These are phyloP conservation scores for Sporothrix protearum DNA, from an alignment of 2,329 filamentous ascomycete genomes.

Conservation along the genomic window DNA sequence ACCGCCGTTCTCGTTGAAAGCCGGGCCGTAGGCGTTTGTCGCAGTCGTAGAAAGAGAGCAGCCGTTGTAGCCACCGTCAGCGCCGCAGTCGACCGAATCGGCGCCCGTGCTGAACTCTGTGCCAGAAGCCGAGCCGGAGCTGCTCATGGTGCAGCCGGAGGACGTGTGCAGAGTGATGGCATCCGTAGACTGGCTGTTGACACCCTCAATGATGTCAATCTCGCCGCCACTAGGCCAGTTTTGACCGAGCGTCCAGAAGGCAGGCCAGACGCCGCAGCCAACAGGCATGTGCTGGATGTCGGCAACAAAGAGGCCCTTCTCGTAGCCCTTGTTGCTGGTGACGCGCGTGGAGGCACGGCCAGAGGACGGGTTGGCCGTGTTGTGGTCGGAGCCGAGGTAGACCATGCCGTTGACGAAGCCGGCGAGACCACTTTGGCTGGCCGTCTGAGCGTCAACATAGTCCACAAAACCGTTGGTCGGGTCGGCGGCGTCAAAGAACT, in stretches of 20 bases:
- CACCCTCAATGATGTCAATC: slow-evolving; percentile 78
- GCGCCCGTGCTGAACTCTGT: slow-evolving; percentile 44
- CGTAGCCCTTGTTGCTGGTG: slow-evolving; percentile 62
- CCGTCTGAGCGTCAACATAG: slow-evolving; percentile 60
- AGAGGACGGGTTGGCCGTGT: slow-evolving; percentile 49
- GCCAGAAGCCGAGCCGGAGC: slow-evolving; percentile 46
- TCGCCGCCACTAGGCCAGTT: slow-evolving; percentile 69
- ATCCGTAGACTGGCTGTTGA: slow-evolving; percentile 60
- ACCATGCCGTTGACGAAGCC: slow-evolving; percentile 53
- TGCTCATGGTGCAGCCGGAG: slow-evolving; percentile 55
- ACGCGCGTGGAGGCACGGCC: slow-evolving; percentile 71
- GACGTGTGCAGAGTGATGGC: slow-evolving; percentile 66
- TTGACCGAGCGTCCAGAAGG: slow-evolving; percentile 66
- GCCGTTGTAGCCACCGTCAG: slow-evolving; percentile 47
- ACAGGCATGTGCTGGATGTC: slow-evolving; percentile 76
- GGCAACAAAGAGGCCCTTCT: slow-evolving; percentile 65
- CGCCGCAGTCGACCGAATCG: slow-evolving; percentile 30
- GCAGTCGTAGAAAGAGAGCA: slow-evolving; percentile 55
- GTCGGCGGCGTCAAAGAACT: slow-evolving; percentile 57
- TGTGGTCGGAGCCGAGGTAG: slow-evolving; percentile 67
- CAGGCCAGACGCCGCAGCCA: slow-evolving; percentile 73
- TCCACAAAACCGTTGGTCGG: slow-evolving; percentile 73
- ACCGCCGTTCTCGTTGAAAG: slow-evolving; percentile 67
- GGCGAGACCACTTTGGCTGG: slow-evolving; percentile 56
- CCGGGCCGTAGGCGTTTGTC: slow-evolving; percentile 58